Evolutionary conservation across 2,329 filamentous ascomycete genomes (phyloP).

Genomic region (Verruconis gallopava): DNA sequence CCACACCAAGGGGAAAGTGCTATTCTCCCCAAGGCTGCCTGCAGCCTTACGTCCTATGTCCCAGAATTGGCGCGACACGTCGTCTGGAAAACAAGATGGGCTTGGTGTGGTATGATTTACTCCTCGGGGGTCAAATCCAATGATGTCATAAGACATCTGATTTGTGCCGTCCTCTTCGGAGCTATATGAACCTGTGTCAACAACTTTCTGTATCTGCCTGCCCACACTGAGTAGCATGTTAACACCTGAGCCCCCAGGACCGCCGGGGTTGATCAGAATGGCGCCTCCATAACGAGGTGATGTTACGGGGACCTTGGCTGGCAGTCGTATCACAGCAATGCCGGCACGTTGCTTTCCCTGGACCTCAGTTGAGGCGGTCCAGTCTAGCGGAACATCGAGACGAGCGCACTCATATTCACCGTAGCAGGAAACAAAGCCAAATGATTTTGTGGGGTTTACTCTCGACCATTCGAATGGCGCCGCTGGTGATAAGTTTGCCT

Average conservation of each 20-base stretch:
- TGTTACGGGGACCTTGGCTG: slow-evolving; percentile 28
- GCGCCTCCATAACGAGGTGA: slow-evolving; percentile 34
- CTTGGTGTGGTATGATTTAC: slow-evolving; percentile 23
- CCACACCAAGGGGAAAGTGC: slow-evolving; percentile 3
- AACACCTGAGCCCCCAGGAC: slow-evolving; percentile 33
- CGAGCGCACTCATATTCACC: slow-evolving; percentile 36
- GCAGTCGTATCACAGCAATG: slow-evolving; percentile 34
- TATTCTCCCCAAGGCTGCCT: slow-evolving; percentile 4
- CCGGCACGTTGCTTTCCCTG: slow-evolving; percentile 23
- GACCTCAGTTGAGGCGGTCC: slow-evolving; percentile 27
- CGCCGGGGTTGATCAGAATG: slow-evolving; percentile 35
- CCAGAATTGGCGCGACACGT: slow-evolving; percentile 7
- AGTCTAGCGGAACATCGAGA: slow-evolving; percentile 35
- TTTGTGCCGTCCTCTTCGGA: neutral
- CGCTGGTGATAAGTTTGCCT: neutral
- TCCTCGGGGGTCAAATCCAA: slow-evolving; percentile 31
- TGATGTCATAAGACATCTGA: slow-evolving; percentile 25
- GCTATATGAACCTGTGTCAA: slow-evolving; percentile 19
- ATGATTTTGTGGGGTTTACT: slow-evolving; percentile 8
- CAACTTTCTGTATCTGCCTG: slow-evolving; percentile 24
- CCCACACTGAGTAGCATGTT: slow-evolving; percentile 15
- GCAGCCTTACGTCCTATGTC: slow-evolving; percentile 1
- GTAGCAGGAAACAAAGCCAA: slow-evolving; percentile 27
- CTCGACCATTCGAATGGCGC: neutral
- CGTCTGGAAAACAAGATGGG: slow-evolving; percentile 23